phyloP scores from a whole-genome alignment of 2,329 filamentous ascomycete species.

The Trichoderma harzianum region DNA sequence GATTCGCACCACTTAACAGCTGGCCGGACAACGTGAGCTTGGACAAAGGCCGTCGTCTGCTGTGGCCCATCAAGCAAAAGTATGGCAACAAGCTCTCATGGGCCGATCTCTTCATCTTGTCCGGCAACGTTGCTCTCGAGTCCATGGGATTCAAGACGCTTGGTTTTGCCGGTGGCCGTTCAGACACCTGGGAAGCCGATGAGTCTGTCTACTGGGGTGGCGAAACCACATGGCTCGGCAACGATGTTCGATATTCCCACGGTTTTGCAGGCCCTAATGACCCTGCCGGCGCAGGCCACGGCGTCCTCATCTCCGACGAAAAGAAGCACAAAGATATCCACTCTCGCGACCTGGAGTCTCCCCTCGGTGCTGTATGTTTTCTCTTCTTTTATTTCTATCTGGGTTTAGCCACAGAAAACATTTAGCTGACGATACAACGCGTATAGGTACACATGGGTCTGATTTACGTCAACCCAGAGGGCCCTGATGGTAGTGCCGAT shows the following conservation, averaged over 20 bases:
- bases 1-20: slow-evolving; percentile 75
- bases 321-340: slow-evolving; percentile 47
- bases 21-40: slow-evolving; percentile 78
- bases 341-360: slow-evolving; percentile 63
- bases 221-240: slow-evolving; percentile 71
- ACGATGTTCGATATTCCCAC: slow-evolving; percentile 66
- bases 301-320: slow-evolving; percentile 34
- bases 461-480: slow-evolving; percentile 80
- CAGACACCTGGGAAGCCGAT: slow-evolving; percentile 72
- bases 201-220: slow-evolving; percentile 75
- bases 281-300: slow-evolving; percentile 32
- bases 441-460: slow-evolving; percentile 48
- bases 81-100: slow-evolving; percentile 80
- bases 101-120: slow-evolving; percentile 69
- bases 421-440: not conserved
- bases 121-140: slow-evolving; percentile 74
- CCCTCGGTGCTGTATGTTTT: slow-evolving; percentile 62
- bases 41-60: slow-evolving; percentile 75
- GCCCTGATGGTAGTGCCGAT: slow-evolving; percentile 69
- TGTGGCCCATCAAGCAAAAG: slow-evolving; percentile 83
- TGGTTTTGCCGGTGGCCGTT: slow-evolving; percentile 69
- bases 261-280: slow-evolving; percentile 40
- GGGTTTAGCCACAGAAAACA: too few species aligned
- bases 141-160: slow-evolving; percentile 72
- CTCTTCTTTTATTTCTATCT: slow-evolving; percentile 38